Evolutionary conservation across 2,329 filamentous ascomycete species (phyloP), one percentile per base, ranked within the genome.

Genomic region (Verticillium dahliae): DNA sequence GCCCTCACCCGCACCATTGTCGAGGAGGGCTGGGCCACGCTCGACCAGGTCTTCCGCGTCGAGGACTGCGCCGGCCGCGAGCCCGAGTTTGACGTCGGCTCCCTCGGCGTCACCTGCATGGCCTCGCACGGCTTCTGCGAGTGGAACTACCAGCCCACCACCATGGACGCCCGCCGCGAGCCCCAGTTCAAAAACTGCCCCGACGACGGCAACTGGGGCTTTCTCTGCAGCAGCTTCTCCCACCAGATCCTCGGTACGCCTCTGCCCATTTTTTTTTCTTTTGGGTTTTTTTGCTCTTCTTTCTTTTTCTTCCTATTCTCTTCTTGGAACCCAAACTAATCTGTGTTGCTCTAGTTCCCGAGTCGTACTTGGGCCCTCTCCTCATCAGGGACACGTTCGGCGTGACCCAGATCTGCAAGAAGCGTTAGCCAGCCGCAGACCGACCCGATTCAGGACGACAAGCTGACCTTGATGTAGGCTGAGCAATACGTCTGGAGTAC

Each of bases 281-380:
- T 22, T 22, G 18, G 18, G 18, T 1, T 22, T 31, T 31, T 5
- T 31, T 5, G 27, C 27, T 31, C 27, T 31, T 31, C 27, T 31
- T 31, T 31, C 27, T 31, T 5, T 31, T 31, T 31, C 27, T 31
- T 31, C 27, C 27, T 31, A 31, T 31, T 31, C 27, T 31, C 27
- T 31, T 31, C 27, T 31, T 31, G 27, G 27, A 31, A 31, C 27
- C 4, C 27, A 31, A 31, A 31, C 27, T 31, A 31, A 31, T 31
- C 3, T 4, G 27, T 31, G 27, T 31, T 5, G 27, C 27, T 3
- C 27, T 61, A 62, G 64, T 69, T 6, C 68, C 68, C 9, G 63
- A 67, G 63, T 68, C 68, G 6, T 69, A 69, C n/a, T 63, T 69
- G 15, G 68, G 68, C 2, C 68, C 67, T 1, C 54, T 69, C 9